Evolutionary conservation across 2,329 filamentous ascomycete genomes (phyloP), one percentile per base, ranked within the genome.

Genomic region (Xenoacremonium recifei): DNA sequence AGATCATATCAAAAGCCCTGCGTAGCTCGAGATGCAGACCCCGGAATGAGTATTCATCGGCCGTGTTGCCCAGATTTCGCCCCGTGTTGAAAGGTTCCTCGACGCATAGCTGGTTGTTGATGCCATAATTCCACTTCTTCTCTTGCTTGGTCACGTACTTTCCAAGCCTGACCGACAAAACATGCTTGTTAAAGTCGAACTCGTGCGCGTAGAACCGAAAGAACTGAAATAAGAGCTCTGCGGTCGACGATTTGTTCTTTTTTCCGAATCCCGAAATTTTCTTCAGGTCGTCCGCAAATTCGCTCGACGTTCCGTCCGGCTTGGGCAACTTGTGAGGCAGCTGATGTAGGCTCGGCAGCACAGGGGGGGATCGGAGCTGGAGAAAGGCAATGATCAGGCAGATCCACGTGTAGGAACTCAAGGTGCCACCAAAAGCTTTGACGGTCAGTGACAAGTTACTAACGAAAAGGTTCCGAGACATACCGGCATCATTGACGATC

Each of bases 341-440:
- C 59, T 90, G 84, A 62, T 97, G 93, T 23, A 99, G 74, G 13
- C 87, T 82, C 4, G 93, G 93, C 17, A 99, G 69, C 40, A 99
- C 80, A 0, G 92, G 87, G 13, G 89, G 87, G 45, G 85, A 77
- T 56, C 90, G 83, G 38, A 89, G 86, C 67, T 99, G 93, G 19
- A 99, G 77, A 60, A 97, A 99, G 54, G 90, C 95, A 62, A 99
- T 86, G 53, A 97, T 95, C 76, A 99, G 82, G 67, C 93, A 99
- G 62, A 97, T 97, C 93, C 93, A 99, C 17, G 93, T 96, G 63
- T 99, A 99, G 15, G 93, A 99, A 66, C 92, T 97, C 46, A 99
- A 76, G 6, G 93, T 99, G 43, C 89, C 91, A 49, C 93, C 91
- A 62, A 90, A 89, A 44, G 87, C 93, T 95, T 61, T 23, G 12